Evolutionary conservation across 805 yeast species (phyloP).

Genomic region (Kluyveromyces nonfermentans): DNA sequence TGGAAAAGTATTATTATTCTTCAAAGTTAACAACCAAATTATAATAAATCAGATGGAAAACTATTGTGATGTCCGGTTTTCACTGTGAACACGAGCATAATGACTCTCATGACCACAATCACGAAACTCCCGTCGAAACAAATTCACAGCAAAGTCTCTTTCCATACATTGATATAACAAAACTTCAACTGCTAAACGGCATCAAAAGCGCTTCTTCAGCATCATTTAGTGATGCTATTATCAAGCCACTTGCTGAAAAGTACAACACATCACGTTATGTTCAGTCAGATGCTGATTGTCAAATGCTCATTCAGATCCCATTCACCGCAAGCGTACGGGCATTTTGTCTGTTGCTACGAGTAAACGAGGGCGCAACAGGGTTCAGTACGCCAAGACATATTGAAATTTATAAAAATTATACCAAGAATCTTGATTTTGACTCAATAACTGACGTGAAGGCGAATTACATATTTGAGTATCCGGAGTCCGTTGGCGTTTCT

Average conservation of each 20-base stretch:
- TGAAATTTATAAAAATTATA: conserved; percentile 60
- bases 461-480: conserved; percentile 49
- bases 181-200: conserved; percentile 56
- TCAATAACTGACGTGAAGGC: conserved; percentile 41
- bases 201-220: conserved; percentile 33
- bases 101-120: conserved; percentile 33
- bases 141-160: conserved; percentile 57
- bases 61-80: conserved; percentile 22
- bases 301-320: conserved; percentile 68
- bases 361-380: conserved; percentile 33
- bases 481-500: conserved; percentile 41
- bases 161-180: conserved; percentile 48
- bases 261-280: conserved; percentile 39
- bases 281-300: conserved; percentile 73
- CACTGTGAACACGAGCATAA: conserved; percentile 27
- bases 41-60: too few species aligned
- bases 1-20: too few species aligned
- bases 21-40: too few species aligned
- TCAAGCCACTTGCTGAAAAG: conserved; percentile 44
- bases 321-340: conserved; percentile 69
- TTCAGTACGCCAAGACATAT: conserved; percentile 60
- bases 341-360: conserved; percentile 61
- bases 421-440: conserved; percentile 62
- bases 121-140: conserved; percentile 62
- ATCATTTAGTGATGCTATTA: conserved; percentile 36